These are phyloP conservation scores for Metschnikowia continentalis DNA, from an alignment of 805 yeast species.

Conservation along the genomic window DNA sequence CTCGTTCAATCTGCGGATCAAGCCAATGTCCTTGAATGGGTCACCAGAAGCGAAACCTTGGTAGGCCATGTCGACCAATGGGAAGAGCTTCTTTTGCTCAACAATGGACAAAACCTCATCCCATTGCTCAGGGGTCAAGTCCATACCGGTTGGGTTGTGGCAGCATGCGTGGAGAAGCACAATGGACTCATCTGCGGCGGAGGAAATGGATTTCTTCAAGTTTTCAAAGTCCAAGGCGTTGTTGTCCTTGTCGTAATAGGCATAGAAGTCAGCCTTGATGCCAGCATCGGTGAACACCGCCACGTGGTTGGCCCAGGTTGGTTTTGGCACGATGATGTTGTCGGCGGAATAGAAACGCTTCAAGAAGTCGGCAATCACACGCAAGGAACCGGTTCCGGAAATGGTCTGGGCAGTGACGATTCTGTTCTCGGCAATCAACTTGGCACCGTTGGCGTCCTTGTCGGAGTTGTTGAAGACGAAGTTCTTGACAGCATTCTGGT, in stretches of 20 bases:
- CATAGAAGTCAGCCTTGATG: constrained; percentile 55
- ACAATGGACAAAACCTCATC: constrained; percentile 62
- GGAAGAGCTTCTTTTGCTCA: constrained; percentile 57
- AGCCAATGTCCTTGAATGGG: constrained; percentile 60
- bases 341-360: constrained; percentile 51
- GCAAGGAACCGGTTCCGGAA: constrained; percentile 93
- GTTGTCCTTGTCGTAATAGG: constrained; percentile 61
- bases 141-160: constrained; percentile 96
- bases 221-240: constrained; percentile 65
- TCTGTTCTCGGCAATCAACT: constrained; percentile 55
- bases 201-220: constrained; percentile 53
- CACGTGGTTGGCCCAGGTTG: constrained; percentile 93
- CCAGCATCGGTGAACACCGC: constrained; percentile 78
- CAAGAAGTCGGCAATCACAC: constrained; percentile 79
- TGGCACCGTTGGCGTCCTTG: constrained; percentile 50
- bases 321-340: constrained; percentile 71
- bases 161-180: constrained; percentile 91
- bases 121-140: constrained; percentile 83
- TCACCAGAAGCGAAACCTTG: constrained; percentile 93
- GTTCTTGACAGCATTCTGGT: constrained; percentile 60
- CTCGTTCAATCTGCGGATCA: constrained; percentile 44
- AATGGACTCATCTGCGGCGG: constrained; percentile 54
- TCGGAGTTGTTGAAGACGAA: constrained; percentile 63
- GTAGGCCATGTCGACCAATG: constrained; percentile 89
- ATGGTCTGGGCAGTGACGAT: constrained; percentile 83